Percentiles rank a stretch among this genome's conserved stretches.
Evolutionary conservation across 2,329 filamentous ascomycete genomes (phyloP).

Genomic region (Colletotrichum theobromicola): DNA sequence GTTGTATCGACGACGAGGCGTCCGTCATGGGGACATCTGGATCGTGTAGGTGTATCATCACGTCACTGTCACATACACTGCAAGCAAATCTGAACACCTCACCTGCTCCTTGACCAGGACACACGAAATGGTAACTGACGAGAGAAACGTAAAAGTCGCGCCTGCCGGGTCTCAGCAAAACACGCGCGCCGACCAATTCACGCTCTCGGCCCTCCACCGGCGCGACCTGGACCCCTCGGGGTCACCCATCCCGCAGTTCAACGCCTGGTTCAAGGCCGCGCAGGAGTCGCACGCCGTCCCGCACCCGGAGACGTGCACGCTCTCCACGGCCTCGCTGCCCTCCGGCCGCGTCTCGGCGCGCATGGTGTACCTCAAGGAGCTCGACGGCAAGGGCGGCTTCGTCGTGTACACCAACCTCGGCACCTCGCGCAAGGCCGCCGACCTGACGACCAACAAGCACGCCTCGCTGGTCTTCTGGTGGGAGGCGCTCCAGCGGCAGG

Average conservation of each 20-base stretch:
- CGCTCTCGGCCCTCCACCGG: slow-evolving; percentile 62
- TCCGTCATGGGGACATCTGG: neutral
- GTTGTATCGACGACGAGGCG: neutral
- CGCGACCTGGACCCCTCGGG: slow-evolving; percentile 60
- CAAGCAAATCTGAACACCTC: neutral
- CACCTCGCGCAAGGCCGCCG: slow-evolving; percentile 71
- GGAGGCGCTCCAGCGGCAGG: slow-evolving; percentile 84
- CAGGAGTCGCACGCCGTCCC: slow-evolving; percentile 55
- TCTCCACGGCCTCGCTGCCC: slow-evolving; percentile 85
- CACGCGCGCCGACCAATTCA: slow-evolving; percentile 79
- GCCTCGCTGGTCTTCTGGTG: slow-evolving; percentile 91
- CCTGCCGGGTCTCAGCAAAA: slow-evolving; percentile 63
- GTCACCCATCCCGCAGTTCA: slow-evolving; percentile 82
- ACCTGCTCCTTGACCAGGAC: neutral
- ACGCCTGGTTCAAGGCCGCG: slow-evolving; percentile 85
- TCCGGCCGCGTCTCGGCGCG: slow-evolving; percentile 84
- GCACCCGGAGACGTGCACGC: slow-evolving; percentile 86
- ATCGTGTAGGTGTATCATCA: neutral
- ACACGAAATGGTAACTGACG: neutral
- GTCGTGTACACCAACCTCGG: slow-evolving; percentile 95
- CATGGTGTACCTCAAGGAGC: slow-evolving; percentile 93
- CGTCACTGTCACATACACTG: neutral
- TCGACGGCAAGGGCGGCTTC: slow-evolving; percentile 77
- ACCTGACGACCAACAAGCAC: slow-evolving; percentile 76
- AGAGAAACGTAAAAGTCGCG: slow-evolving; percentile 57